Base-by-base conservation (phyloP, 2,329 filamentous ascomycete genomes). In the Endocalyx cinctus region DNA sequence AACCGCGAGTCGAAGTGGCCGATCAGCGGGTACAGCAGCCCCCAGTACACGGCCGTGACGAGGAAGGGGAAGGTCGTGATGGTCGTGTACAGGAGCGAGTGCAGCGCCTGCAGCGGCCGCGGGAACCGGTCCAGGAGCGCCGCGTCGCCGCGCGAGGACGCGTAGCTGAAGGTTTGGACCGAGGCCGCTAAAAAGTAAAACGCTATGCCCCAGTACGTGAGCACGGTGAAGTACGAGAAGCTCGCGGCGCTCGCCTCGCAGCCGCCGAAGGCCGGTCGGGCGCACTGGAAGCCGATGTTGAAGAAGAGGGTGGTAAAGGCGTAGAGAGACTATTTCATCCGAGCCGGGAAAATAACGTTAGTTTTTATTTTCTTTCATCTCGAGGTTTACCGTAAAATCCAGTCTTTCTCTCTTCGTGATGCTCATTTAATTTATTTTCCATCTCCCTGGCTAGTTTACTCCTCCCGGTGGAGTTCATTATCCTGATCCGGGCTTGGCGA, bases 191-290 rank as follows among this genome's bases (percentile, higher is more conserved):
- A 67, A 55, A 82, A 82, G 68, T 94, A 94, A 63, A 89, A 90
- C 16, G 75, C 79, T 22, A 90, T 63, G 2, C 85, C 85, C 84
- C 84, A 92, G 69, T 82, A 92, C 8, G 83, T 86, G 38, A 92
- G 66, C 51, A 80, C 69, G 17, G 87, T 94, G 66, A 94, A 94
- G 69, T 78, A 94, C 49, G 80, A 86, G 66, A 94, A 92, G 28
- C 71, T 72, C 28, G 67, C 60, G 33, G 67, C 63, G 17, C 75
- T 72, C 2, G 50, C 52, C 20, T 52, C 43, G 52, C 69, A 71
- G 30, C 70, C 64, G 39, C 63, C 64, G 10, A 52, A 45, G 2
- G 41, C 32, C 20, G 59, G 55, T 54, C 76, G 69, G n/a, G 67
- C 62, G 51, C 78, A 79, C 39, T 75, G 63, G 69, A 74, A 85